phyloP scores from a whole-genome alignment of 2,329 filamentous ascomycete genomes.

The Clarireedia homoeocarpa region DNA sequence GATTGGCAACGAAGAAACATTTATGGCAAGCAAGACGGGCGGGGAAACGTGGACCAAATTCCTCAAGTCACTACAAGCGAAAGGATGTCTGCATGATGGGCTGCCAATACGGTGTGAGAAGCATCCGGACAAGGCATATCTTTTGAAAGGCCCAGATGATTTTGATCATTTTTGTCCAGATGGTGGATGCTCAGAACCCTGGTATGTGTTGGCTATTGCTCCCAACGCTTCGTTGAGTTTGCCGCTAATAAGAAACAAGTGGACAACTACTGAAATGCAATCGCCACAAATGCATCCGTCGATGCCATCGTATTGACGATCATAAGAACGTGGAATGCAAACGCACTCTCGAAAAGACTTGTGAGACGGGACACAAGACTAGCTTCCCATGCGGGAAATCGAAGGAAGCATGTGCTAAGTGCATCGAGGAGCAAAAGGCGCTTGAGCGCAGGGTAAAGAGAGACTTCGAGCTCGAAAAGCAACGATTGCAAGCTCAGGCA shows the following conservation, averaged over 20 bases:
- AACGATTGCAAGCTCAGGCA: no score
- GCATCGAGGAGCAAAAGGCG: no score
- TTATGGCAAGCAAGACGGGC: constrained; percentile 51
- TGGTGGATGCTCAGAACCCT: constrained; percentile 58
- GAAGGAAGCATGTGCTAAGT: constrained; percentile 3
- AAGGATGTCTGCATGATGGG: constrained; percentile 49
- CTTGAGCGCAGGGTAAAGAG: no score
- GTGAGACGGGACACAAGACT: constrained; percentile 43
- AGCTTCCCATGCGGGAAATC: constrained; percentile 37
- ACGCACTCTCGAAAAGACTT: constrained; percentile 37
- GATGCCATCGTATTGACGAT: constrained; percentile 53
- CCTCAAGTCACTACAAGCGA: constrained; percentile 45
- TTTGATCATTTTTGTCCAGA: constrained; percentile 59
- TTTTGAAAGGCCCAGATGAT: constrained; percentile 43
- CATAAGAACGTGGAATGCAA: constrained; percentile 46
- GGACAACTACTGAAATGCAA: constrained; percentile 45
- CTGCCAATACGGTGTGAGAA: constrained; percentile 52
- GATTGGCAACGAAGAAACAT: constrained; percentile 62
- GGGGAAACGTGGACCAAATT: constrained; percentile 48
- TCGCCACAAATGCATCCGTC: constrained; percentile 47
- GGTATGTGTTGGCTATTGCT: constrained; percentile 37
- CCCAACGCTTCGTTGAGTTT: constrained; percentile 12
- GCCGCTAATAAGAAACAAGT: no score
- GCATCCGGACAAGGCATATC: constrained; percentile 43
- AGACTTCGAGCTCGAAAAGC: no score